A percentile compares a stretch with the other conserved stretches of the same genome.
Conservation (phyloP, 495 filamentous ascomycete genomes). For the Clohesyomyces aquaticus region DNA sequence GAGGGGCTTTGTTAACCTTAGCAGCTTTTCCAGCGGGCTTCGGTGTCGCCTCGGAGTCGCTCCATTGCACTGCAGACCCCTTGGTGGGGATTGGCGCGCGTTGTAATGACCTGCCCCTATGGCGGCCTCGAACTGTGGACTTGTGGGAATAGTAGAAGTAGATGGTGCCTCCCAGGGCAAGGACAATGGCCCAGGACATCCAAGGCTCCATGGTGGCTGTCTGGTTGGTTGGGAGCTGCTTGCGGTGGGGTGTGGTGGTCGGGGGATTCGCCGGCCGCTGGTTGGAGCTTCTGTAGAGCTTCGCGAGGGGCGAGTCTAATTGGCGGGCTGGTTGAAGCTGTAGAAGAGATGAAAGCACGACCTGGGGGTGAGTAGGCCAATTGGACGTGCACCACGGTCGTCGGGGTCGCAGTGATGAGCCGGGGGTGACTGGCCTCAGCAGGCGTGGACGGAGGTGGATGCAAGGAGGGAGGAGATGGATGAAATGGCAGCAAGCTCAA, state of each 20-base stretch:
- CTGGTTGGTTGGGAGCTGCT: not conserved
- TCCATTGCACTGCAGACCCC: constrained; percentile 2
- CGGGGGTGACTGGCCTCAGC: not conserved
- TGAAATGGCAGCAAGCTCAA: not conserved
- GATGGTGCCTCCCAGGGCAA: constrained; percentile 31
- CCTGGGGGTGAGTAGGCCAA: not conserved
- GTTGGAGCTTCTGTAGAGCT: not conserved
- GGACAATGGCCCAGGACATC: constrained; percentile 37
- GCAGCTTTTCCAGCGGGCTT: constrained; percentile 23
- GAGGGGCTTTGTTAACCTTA: constrained; percentile 25
- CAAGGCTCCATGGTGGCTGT: constrained; percentile 22
- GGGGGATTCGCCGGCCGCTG: not conserved
- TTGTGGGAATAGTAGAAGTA: constrained; percentile 39
- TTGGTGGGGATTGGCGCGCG: constrained; percentile 5
- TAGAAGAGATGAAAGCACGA: not conserved
- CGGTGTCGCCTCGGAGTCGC: constrained; percentile 23
- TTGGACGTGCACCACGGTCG: not conserved
- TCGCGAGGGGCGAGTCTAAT: not conserved
- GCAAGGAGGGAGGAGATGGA: not conserved
- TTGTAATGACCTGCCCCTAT: constrained; percentile 17
- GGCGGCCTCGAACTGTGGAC: constrained; percentile 7
- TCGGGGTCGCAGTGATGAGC: not conserved
- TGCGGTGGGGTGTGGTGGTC: not conserved
- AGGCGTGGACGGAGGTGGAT: not conserved
- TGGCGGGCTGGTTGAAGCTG: not conserved